A percentile compares a stretch with the other conserved stretches of the same genome.
These are phyloP conservation scores for Saccharomycopsis schoenii DNA, from an alignment of 805 yeast species.

Conservation along the genomic window DNA sequence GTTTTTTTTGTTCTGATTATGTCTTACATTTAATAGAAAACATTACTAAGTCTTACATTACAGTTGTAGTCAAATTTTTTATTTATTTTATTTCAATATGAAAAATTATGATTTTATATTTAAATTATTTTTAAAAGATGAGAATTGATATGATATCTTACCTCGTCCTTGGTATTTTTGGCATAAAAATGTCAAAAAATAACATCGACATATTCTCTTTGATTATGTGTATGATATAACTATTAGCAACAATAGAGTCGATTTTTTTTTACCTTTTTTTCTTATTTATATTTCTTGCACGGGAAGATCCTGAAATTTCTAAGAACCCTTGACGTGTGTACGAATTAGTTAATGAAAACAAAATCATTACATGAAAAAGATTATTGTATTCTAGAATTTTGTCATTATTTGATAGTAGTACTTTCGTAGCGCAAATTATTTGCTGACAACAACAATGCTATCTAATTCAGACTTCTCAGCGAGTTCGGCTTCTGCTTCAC, in stretches of 20 bases:
- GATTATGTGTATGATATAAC: too few relatives aligned
- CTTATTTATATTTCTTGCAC: background rate
- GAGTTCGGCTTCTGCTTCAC: constrained; percentile 91
- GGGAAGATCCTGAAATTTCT: background rate
- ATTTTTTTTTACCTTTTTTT: too few relatives aligned
- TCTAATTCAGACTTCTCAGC: constrained; percentile 83
- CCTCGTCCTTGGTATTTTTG: too few relatives aligned
- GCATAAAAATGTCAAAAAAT: too few relatives aligned
- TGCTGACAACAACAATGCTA: constrained; percentile 40
- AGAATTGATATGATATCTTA: background rate
- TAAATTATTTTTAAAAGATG: background rate
- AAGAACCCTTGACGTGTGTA: background rate
- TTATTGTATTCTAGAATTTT: background rate
- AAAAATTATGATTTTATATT: background rate
- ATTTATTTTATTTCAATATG: background rate
- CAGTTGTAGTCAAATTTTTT: background rate
- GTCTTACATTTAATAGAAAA: background rate
- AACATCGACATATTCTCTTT: too few relatives aligned
- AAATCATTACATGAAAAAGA: background rate
- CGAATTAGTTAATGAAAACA: background rate
- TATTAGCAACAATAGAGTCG: too few relatives aligned
- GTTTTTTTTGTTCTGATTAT: background rate
- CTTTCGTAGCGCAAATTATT: constrained; percentile 1
- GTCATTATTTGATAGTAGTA: background rate
- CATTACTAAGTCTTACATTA: background rate